Evolutionary conservation across 345 rosid species (phyloP).

Genomic region (Aurinia saxatilis): DNA sequence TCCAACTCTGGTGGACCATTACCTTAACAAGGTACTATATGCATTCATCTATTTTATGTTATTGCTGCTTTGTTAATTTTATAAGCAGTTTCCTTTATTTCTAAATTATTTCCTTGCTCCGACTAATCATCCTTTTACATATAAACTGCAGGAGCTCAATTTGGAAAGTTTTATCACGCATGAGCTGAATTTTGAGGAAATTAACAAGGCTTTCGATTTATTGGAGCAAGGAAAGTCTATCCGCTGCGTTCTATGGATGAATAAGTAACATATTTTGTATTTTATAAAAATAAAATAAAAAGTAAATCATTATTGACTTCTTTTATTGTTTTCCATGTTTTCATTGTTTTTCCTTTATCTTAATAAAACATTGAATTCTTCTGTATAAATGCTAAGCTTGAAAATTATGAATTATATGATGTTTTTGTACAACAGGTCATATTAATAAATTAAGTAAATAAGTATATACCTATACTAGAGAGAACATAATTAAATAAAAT

Average conservation of each 20-base stretch:
- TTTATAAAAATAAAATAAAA: background rate
- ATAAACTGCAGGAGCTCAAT: conserved; percentile 38
- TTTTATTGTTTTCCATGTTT: no score
- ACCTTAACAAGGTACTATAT: conserved; percentile 25
- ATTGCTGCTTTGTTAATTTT: background rate
- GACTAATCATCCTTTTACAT: background rate
- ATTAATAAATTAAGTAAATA: no score
- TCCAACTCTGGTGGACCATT: conserved; percentile 37
- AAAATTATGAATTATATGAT: no score
- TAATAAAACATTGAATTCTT: no score
- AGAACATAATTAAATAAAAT: no score
- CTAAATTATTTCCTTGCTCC: background rate
- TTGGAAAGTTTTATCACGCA: conserved; percentile 46
- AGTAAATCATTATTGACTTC: no score
- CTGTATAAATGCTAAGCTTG: no score
- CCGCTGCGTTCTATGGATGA: conserved; percentile 56
- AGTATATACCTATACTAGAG: no score
- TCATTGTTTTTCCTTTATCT: no score
- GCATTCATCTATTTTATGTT: background rate
- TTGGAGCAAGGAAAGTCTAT: conserved; percentile 45
- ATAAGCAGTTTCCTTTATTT: background rate
- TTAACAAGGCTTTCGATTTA: conserved; percentile 55
- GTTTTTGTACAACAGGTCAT: no score
- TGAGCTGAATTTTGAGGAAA: conserved; percentile 40
- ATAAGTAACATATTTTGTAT: conserved; percentile 1